Evolutionary conservation across 805 yeast genomes (phyloP).

Genomic region (Saccharomyces jurei): DNA sequence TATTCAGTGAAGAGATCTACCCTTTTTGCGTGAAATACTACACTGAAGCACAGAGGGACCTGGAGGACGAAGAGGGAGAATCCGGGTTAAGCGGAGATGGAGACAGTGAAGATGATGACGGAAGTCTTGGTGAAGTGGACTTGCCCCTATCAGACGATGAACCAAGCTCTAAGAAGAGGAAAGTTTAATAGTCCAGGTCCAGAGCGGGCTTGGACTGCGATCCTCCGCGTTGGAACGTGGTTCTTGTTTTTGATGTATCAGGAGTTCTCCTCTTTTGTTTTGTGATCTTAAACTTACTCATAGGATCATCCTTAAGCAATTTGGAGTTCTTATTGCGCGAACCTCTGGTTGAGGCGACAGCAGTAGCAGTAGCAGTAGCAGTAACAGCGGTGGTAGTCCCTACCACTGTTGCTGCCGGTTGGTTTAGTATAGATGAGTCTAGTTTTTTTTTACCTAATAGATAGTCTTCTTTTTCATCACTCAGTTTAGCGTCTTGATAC

Average conservation of each 20-base stretch:
- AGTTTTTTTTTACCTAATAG: slow-evolving; percentile 17
- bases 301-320: slow-evolving; percentile 24
- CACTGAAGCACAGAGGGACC: slow-evolving; percentile 62
- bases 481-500: slow-evolving; percentile 45
- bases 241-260: not conserved
- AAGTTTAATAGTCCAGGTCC: not conserved
- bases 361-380: not conserved
- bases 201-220: not conserved
- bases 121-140: slow-evolving; percentile 13
- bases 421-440: slow-evolving; percentile 7
- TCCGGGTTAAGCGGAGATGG: slow-evolving; percentile 32
- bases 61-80: slow-evolving; percentile 41
- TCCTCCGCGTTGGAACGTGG: not conserved
- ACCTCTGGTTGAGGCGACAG: not conserved
- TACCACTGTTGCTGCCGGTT: not conserved
- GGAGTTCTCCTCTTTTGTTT: slow-evolving; percentile 3
- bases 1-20: slow-evolving; percentile 70
- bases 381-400: not conserved
- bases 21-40: slow-evolving; percentile 82
- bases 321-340: slow-evolving; percentile 5
- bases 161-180: slow-evolving; percentile 1
- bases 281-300: slow-evolving; percentile 14
- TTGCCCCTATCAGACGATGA: slow-evolving; percentile 3
- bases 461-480: slow-evolving; percentile 14
- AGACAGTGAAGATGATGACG: slow-evolving; percentile 27